Percentiles rank a stretch among this genome's conserved stretches.
phyloP scores from a whole-genome alignment of 768 basidiomycete genomes.

The Phylloporus sp. region DNA sequence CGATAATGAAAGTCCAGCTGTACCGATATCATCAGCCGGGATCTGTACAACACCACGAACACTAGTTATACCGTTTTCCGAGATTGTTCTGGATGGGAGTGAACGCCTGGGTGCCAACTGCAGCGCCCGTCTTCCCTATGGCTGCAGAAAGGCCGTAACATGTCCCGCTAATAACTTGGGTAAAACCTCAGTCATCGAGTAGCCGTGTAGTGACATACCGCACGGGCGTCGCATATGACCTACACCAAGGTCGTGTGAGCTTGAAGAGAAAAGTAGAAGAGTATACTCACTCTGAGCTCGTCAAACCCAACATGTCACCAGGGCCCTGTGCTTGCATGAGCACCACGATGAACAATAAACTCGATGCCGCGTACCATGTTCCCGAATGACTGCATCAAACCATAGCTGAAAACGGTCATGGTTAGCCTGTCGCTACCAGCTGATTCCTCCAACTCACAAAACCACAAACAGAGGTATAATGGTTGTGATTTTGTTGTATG shows the following conservation, averaged over 20 bases:
- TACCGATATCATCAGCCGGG: not conserved
- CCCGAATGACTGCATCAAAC: slow-evolving; percentile 69
- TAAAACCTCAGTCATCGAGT: not conserved
- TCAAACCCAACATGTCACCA: slow-evolving; percentile 66
- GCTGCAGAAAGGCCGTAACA: slow-evolving; percentile 69
- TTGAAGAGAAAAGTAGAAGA: slow-evolving; percentile 1
- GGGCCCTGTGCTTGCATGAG: slow-evolving; percentile 47
- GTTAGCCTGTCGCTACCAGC: slow-evolving; percentile 1
- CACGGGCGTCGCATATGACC: slow-evolving; percentile 62
- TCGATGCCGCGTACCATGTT: slow-evolving; percentile 44
- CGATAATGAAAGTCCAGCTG: slow-evolving; percentile 67
- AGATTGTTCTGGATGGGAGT: slow-evolving; percentile 65
- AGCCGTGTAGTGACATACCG: slow-evolving; percentile 33
- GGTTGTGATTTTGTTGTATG: slow-evolving; percentile 59
- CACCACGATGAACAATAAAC: not conserved
- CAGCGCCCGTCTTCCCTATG: slow-evolving; percentile 68
- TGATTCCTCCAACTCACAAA: slow-evolving; percentile 41
- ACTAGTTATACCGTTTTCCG: slow-evolving; percentile 50
- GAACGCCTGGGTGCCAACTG: slow-evolving; percentile 67
- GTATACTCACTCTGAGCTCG: slow-evolving; percentile 56
- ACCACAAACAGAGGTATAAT: slow-evolving; percentile 65
- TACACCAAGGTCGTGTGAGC: slow-evolving; percentile 18
- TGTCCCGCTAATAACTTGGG: slow-evolving; percentile 44
- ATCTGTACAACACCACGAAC: not conserved
- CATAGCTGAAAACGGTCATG: slow-evolving; percentile 44